Conservation (phyloP, 208 protist species). For the Acanthamoeba healyi region DNA sequence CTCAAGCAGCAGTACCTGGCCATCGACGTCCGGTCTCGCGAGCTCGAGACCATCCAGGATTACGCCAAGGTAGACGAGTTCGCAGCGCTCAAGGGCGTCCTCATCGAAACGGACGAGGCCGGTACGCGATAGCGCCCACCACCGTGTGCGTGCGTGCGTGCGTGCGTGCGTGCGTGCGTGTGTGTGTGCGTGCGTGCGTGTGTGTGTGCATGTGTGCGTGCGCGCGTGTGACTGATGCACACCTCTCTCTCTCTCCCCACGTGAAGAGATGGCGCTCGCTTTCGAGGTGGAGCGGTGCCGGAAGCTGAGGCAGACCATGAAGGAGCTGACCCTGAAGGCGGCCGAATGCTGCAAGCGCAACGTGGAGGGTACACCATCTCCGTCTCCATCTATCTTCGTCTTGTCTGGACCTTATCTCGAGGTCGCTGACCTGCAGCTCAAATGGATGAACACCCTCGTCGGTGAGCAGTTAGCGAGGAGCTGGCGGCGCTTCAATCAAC, state of each 20-base stretch:
- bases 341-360: neutral
- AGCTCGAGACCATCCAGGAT: neutral
- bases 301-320: neutral
- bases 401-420: neutral
- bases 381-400: neutral
- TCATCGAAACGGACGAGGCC: conserved; percentile 14
- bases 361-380: neutral
- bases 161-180: too few relatives aligned
- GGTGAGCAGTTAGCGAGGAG: neutral
- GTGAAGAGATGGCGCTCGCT: neutral
- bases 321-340: neutral
- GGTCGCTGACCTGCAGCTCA: neutral
- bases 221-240: neutral
- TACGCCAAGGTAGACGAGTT: conserved; percentile 19
- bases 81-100: conserved; percentile 3
- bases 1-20: neutral
- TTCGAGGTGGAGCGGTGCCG: conserved; percentile 8
- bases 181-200: too few relatives aligned
- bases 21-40: neutral
- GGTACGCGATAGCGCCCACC: too few relatives aligned
- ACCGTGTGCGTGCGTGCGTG: too few relatives aligned
- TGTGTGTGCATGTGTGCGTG: neutral
- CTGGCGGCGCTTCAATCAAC: neutral
- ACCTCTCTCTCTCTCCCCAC: neutral
- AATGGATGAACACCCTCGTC: neutral